phyloP scores from a whole-genome alignment of 495 filamentous ascomycete genomes.

The Gamarada debralockiae region DNA sequence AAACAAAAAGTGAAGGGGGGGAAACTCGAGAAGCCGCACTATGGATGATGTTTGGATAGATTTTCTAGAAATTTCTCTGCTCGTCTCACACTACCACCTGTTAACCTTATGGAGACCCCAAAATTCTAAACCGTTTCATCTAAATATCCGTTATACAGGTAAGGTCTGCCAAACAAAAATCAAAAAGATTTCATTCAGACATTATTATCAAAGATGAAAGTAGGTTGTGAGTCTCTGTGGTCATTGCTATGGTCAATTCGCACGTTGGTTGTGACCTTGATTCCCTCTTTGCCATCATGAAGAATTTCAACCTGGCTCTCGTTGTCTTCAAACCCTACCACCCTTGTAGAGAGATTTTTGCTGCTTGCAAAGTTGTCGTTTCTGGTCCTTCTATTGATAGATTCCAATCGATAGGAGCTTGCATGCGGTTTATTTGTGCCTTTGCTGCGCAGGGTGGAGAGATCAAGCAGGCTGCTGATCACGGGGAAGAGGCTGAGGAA shows the following conservation, averaged over 20 bases:
- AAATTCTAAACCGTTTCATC: too few relatives aligned
- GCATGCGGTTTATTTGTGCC: not conserved
- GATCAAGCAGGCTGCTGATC: slow-evolving; percentile 19
- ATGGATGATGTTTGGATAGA: too few relatives aligned
- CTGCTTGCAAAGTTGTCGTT: too few relatives aligned
- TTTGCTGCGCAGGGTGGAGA: slow-evolving; percentile 10
- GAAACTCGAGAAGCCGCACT: too few relatives aligned
- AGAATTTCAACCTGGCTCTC: slow-evolving; percentile 1
- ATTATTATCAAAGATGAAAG: not conserved
- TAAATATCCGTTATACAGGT: not conserved
- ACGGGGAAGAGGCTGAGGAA: slow-evolving; percentile 20
- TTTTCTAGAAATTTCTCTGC: too few relatives aligned
- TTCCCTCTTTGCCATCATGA: not conserved
- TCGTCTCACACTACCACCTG: too few relatives aligned
- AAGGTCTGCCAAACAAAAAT: not conserved
- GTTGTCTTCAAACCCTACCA: not conserved
- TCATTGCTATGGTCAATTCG: not conserved
- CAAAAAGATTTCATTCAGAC: not conserved
- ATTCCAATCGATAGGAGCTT: not conserved
- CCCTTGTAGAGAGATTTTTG: not conserved
- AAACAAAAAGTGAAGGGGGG: too few relatives aligned
- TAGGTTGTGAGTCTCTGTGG: not conserved
- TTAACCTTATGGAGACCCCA: too few relatives aligned
- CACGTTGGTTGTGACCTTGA: slow-evolving; percentile 1
- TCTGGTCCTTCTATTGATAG: not conserved